Conservation (phyloP, 768 basidiomycete species). For the Suillus subluteus region DNA sequence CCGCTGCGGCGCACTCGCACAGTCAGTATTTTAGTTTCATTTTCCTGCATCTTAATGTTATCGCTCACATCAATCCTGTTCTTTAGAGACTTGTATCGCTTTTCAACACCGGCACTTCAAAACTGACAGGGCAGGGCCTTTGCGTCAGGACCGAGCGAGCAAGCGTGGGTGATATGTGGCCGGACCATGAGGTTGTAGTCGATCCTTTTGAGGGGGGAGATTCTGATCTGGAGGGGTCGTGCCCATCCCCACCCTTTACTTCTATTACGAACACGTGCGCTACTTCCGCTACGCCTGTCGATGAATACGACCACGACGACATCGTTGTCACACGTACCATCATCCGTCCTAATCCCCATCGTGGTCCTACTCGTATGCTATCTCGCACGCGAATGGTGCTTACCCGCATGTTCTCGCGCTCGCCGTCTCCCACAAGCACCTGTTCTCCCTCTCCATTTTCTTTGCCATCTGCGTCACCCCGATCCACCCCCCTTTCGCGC, state of each 20-base stretch:
- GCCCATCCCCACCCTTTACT: background rate
- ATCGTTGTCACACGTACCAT: constrained; percentile 39
- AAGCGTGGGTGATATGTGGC: constrained; percentile 20
- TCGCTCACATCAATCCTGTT: constrained; percentile 19
- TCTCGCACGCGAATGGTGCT: background rate
- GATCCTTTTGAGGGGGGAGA: constrained; percentile 24
- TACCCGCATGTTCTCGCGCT: background rate
- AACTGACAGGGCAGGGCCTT: constrained; percentile 30
- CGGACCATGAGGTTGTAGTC: constrained; percentile 36
- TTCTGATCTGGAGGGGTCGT: background rate
- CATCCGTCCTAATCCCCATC: constrained; percentile 31
- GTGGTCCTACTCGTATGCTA: background rate
- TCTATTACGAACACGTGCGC: background rate
- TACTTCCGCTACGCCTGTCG: constrained; percentile 15
- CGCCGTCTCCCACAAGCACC: constrained; percentile 34
- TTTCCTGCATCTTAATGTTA: constrained; percentile 16
- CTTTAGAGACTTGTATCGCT: constrained; percentile 22
- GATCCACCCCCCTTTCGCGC: constrained; percentile 19
- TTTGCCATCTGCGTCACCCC: constrained; percentile 14
- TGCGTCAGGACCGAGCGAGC: constrained; percentile 18
- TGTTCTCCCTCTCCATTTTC: constrained; percentile 17
- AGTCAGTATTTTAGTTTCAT: constrained; percentile 21
- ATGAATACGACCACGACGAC: constrained; percentile 33
- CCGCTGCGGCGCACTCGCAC: constrained; percentile 6
- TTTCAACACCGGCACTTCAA: constrained; percentile 15